A percentile compares a stretch with the other conserved stretches of the same genome.
phyloP scores from a whole-genome alignment of 306 rosid species.

The Dalbergia cultrata region DNA sequence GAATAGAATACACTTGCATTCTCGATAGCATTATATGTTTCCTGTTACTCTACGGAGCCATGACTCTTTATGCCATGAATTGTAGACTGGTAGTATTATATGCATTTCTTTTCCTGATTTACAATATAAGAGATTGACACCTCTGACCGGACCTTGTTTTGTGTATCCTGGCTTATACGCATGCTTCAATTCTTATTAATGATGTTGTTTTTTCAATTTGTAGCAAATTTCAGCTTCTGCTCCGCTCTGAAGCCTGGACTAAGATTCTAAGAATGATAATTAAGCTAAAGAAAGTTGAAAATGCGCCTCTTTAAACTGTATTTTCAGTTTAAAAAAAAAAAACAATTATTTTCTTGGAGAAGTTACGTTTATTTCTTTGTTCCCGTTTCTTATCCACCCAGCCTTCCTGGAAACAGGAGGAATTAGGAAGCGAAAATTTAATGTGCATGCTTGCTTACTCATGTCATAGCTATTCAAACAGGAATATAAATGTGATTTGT shows the following conservation, averaged over 20 bases:
- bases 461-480: neutral
- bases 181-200: neutral
- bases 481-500: neutral
- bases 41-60: neutral
- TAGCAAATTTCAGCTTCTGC: neutral
- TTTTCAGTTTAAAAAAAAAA: neutral
- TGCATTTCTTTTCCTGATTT: neutral
- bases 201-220: neutral
- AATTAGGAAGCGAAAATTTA: neutral
- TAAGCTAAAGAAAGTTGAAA: neutral
- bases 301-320: slow-evolving; percentile 1
- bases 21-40: neutral
- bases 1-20: neutral
- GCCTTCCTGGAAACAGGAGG: neutral
- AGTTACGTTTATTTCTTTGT: neutral
- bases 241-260: too few species aligned
- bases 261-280: neutral
- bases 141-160: too few species aligned
- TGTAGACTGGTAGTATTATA: neutral
- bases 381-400: neutral
- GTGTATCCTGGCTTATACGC: neutral
- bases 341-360: neutral
- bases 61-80: neutral
- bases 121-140: too few species aligned
- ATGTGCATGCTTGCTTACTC: neutral